Percentiles rank a stretch among this genome's conserved stretches.
Conservation (phyloP, 2,329 filamentous ascomycete genomes). For the Albifimbria verrucaria region DNA sequence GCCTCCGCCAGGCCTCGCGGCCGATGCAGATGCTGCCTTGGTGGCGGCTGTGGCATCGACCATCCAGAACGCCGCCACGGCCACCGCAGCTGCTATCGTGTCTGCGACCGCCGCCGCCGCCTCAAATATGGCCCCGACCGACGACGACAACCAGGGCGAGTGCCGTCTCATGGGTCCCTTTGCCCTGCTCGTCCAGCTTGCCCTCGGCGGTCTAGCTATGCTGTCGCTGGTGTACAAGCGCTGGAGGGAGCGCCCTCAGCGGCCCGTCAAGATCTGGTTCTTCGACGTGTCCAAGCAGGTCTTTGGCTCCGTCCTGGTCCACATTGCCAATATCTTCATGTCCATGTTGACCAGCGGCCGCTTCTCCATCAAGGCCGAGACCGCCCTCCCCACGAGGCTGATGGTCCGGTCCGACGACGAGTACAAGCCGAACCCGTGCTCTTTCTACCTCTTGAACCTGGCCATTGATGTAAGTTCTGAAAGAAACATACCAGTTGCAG, state of each 20-base stretch:
- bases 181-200: conserved; percentile 83
- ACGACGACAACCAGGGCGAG: conserved; percentile 60
- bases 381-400: conserved; percentile 35
- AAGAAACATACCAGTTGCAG: background rate
- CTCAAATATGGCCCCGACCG: conserved; percentile 24
- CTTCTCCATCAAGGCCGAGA: conserved; percentile 63
- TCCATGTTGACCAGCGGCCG: conserved; percentile 90
- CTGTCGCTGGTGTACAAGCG: conserved; percentile 89
- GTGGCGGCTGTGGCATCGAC: background rate
- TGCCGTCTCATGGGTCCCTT: conserved; percentile 88
- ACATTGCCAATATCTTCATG: conserved; percentile 92
- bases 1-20: conserved; percentile 16
- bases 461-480: conserved; percentile 82
- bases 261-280: conserved; percentile 94
- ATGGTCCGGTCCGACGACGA: conserved; percentile 45
- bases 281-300: conserved; percentile 98
- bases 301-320: conserved; percentile 85
- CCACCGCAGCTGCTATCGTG: conserved; percentile 15
- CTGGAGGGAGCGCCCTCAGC: conserved; percentile 85
- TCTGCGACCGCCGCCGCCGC: conserved; percentile 13
- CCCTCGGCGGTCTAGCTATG: conserved; percentile 78
- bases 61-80: conserved; percentile 17
- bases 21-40: conserved; percentile 9
- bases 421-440: conserved; percentile 87
- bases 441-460: conserved; percentile 91